phyloP scores from a whole-genome alignment of 2,329 filamentous ascomycete genomes.

The Taxawa tesnikishii region DNA sequence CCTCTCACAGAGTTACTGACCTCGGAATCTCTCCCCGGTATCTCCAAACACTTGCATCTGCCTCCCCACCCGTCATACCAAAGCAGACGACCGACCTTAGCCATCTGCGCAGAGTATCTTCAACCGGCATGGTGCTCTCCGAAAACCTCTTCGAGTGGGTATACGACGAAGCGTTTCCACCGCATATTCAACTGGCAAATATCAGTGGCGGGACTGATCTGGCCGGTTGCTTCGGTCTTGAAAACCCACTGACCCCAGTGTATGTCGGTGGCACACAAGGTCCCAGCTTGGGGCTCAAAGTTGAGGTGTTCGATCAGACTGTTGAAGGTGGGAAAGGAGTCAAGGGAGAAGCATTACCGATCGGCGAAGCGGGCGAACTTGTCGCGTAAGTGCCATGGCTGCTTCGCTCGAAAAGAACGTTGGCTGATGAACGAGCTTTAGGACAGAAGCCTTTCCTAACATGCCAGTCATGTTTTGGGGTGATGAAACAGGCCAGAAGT shows the following conservation, averaged over 20 bases:
- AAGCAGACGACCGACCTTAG: slow-evolving; percentile 51
- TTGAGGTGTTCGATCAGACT: slow-evolving; percentile 48
- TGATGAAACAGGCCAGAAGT: slow-evolving; percentile 27
- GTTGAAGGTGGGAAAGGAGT: slow-evolving; percentile 30
- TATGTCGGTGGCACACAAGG: slow-evolving; percentile 47
- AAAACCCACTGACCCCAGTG: slow-evolving; percentile 59
- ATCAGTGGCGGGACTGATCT: slow-evolving; percentile 71
- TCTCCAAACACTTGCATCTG: slow-evolving; percentile 59
- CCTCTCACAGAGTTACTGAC: slow-evolving; percentile 48
- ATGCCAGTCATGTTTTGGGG: slow-evolving; percentile 47
- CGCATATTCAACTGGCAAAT: slow-evolving; percentile 54
- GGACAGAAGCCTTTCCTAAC: slow-evolving; percentile 58
- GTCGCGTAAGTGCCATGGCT: slow-evolving; percentile 38
- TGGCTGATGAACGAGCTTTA: too few species aligned
- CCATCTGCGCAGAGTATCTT: slow-evolving; percentile 48
- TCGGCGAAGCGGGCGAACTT: slow-evolving; percentile 62
- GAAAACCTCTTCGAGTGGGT: slow-evolving; percentile 72
- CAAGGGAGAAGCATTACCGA: slow-evolving; percentile 39
- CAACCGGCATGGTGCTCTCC: slow-evolving; percentile 72
- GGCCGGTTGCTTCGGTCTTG: slow-evolving; percentile 49
- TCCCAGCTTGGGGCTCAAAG: slow-evolving; percentile 38
- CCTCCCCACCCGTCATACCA: slow-evolving; percentile 41
- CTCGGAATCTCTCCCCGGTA: slow-evolving; percentile 68
- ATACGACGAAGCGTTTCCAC: slow-evolving; percentile 60
- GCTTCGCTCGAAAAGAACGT: neutral